Percentiles rank a stretch among this genome's conserved stretches.
These are phyloP conservation scores for Fusarium foetens DNA, from an alignment of 2,329 filamentous ascomycete species.

Conservation along the genomic window DNA sequence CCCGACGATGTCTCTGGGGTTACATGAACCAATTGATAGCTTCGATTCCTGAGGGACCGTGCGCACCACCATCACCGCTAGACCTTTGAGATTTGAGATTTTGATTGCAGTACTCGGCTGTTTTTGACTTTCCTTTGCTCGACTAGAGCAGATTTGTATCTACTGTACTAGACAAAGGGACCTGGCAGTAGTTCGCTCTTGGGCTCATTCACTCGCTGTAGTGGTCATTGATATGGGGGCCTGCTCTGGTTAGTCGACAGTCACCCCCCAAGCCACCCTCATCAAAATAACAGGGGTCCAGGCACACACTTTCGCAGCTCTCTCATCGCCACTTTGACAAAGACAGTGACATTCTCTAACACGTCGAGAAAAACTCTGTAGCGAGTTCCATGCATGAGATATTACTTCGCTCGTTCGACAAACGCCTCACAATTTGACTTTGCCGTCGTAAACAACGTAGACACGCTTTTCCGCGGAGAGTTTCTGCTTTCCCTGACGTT, in stretches of 20 bases:
- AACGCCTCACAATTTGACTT: background rate
- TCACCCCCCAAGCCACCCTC: background rate
- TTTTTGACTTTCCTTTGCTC: background rate
- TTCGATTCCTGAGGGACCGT: background rate
- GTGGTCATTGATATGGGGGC: background rate
- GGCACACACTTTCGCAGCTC: background rate
- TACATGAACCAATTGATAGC: background rate
- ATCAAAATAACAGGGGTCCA: conserved; percentile 13
- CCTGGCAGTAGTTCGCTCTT: conserved; percentile 4
- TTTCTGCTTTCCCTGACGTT: background rate
- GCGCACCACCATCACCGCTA: conserved; percentile 31
- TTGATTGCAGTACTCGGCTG: background rate
- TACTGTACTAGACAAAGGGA: background rate
- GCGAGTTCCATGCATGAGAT: conserved; percentile 2
- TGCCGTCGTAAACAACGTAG: background rate
- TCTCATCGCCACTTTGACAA: conserved; percentile 2
- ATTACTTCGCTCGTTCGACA: background rate
- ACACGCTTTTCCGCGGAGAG: background rate
- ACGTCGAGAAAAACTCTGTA: background rate
- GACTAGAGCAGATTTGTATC: background rate
- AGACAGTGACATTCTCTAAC: background rate
- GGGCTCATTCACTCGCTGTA: background rate
- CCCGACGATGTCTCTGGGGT: background rate
- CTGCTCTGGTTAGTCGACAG: background rate
- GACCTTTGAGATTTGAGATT: background rate